These are phyloP conservation scores for Capsicum pubescens DNA, from an alignment of 257 asterid species.

Conservation along the genomic window DNA sequence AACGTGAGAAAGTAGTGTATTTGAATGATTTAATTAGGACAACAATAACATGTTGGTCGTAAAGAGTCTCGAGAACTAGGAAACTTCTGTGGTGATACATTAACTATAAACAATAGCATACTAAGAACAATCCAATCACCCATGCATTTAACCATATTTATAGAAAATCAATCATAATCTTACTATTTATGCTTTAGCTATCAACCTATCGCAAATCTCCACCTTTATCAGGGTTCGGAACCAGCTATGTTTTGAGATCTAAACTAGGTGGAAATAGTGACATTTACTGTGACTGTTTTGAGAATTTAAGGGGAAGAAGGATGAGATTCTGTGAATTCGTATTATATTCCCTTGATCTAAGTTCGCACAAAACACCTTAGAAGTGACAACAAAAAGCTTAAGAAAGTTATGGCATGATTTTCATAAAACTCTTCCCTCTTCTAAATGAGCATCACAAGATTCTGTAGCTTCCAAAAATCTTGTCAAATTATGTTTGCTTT, in stretches of 20 bases:
- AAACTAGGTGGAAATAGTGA: not conserved
- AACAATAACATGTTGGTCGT: not conserved
- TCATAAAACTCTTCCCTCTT: not conserved
- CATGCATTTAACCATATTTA: not conserved
- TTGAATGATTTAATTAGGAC: not conserved
- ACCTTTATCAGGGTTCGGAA: not conserved
- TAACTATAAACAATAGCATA: not conserved
- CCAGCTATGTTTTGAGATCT: not conserved
- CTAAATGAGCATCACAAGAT: not conserved
- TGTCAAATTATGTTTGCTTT: too few species aligned
- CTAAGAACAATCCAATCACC: not conserved
- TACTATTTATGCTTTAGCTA: not conserved
- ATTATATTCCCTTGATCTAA: not conserved
- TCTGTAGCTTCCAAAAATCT: not conserved
- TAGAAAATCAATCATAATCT: not conserved
- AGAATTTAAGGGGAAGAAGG: constrained; percentile 9
- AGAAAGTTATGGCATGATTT: not conserved
- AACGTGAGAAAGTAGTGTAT: constrained; percentile 4
- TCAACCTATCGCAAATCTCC: not conserved
- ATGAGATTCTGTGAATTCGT: not conserved
- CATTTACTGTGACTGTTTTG: not conserved
- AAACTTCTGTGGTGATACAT: not conserved
- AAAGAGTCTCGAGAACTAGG: not conserved
- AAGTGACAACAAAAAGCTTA: constrained; percentile 1
- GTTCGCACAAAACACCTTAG: not conserved